Evolutionary conservation across 2,329 filamentous ascomycete species (phyloP).

Genomic region (Trichoderma atrobrunneum): DNA sequence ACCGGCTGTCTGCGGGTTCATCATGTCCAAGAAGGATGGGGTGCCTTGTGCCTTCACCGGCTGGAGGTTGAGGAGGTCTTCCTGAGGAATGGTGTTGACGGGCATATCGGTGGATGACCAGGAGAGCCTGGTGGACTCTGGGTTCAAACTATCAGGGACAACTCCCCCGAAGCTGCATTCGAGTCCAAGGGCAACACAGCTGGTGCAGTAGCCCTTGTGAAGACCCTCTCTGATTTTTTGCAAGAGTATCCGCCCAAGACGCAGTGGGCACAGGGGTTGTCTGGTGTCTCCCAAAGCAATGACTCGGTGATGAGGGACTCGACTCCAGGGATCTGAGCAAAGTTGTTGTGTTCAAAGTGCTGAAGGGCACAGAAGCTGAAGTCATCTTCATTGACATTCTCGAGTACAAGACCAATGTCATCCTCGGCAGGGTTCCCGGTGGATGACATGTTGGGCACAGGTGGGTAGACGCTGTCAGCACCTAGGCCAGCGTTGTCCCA

Average conservation of each 20-base stretch:
- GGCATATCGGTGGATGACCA: conserved; percentile 39
- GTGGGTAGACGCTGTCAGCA: conserved; percentile 33
- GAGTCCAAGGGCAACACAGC: conserved; percentile 57
- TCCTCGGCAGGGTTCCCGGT: conserved; percentile 33
- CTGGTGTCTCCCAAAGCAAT: conserved; percentile 41
- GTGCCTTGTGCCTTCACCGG: conserved; percentile 27
- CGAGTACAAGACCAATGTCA: conserved; percentile 54
- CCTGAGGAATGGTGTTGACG: conserved; percentile 34
- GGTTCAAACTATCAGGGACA: conserved; percentile 34
- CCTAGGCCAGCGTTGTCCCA: conserved; percentile 53
- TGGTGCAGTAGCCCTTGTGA: conserved; percentile 60
- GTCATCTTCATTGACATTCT: conserved; percentile 56
- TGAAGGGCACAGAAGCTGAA: conserved; percentile 59
- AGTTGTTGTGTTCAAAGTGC: conserved; percentile 47
- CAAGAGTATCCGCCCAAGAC: conserved; percentile 53
- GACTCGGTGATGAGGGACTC: neutral
- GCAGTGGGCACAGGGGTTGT: conserved; percentile 53
- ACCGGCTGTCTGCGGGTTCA: conserved; percentile 19
- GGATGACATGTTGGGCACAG: conserved; percentile 36
- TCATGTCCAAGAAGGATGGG: conserved; percentile 30
- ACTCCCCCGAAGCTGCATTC: conserved; percentile 55
- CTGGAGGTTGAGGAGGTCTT: conserved; percentile 27
- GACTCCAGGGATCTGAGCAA: neutral
- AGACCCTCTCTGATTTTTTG: conserved; percentile 59
- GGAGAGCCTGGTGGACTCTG: conserved; percentile 36